Evolutionary conservation across 2,329 filamentous ascomycete species (phyloP).

Genomic region (Cytospora schulzeri): DNA sequence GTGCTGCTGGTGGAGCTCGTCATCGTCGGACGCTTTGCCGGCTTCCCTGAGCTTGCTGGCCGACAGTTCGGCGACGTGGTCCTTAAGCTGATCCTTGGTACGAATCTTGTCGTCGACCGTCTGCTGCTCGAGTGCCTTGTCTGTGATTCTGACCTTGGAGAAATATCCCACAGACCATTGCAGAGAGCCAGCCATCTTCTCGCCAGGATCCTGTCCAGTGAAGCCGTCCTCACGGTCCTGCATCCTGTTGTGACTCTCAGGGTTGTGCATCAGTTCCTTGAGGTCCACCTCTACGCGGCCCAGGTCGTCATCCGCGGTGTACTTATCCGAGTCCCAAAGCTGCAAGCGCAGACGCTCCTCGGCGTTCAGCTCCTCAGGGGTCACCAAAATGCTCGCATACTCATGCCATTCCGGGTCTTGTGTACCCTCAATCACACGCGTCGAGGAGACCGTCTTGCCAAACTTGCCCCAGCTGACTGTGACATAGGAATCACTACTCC

Average conservation of each 20-base stretch:
- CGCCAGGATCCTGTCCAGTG: slow-evolving; percentile 63
- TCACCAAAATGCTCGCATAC: slow-evolving; percentile 68
- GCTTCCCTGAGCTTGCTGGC: slow-evolving; percentile 68
- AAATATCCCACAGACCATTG: slow-evolving; percentile 74
- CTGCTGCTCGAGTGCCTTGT: slow-evolving; percentile 63
- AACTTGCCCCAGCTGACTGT: slow-evolving; percentile 79
- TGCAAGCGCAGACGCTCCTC: slow-evolving; percentile 70
- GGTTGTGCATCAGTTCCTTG: slow-evolving; percentile 62
- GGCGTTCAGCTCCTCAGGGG: slow-evolving; percentile 71
- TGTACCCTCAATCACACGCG: slow-evolving; percentile 64
- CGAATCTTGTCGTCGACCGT: slow-evolving; percentile 60
- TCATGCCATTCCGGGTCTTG: slow-evolving; percentile 74
- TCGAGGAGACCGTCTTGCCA: slow-evolving; percentile 68
- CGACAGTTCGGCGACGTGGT: slow-evolving; percentile 56
- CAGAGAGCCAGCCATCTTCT: slow-evolving; percentile 69
- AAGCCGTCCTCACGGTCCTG: slow-evolving; percentile 67
- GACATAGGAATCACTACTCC: slow-evolving; percentile 70
- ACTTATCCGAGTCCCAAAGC: slow-evolving; percentile 75
- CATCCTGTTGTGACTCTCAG: slow-evolving; percentile 63
- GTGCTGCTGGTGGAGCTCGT: slow-evolving; percentile 69
- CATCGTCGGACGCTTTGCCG: slow-evolving; percentile 55
- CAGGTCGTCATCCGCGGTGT: slow-evolving; percentile 73
- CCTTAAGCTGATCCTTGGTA: slow-evolving; percentile 59
- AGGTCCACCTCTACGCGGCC: slow-evolving; percentile 72
- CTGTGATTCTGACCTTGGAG: slow-evolving; percentile 64